Base-by-base conservation (phyloP, 139 green algal genomes). In the Chlamydomonas sp. region DNA sequence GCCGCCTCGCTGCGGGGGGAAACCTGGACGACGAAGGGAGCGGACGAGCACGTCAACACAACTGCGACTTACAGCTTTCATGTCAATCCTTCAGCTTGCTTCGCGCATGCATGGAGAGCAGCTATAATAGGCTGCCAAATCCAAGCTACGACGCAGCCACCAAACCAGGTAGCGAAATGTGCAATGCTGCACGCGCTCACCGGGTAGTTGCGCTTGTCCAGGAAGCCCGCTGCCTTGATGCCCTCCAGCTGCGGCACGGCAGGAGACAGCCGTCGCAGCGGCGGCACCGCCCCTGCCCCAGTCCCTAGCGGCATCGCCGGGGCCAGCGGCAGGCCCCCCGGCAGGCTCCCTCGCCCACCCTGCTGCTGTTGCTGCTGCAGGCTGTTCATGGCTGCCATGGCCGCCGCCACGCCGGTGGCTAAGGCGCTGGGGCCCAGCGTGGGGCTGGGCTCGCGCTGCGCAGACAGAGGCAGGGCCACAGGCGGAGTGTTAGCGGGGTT, bases 231-330 rank as follows among this genome's bases (percentile, higher is more conserved):
- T 4, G 84, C 79, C 18, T 77, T 89, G 83, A 95, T 97, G 71
- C 91, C 77, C 79, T 90, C 85, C 74, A 98, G 81, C 57, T 96
- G 87, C 6, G 80, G 66, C 31, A 94, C 90, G 86, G 96, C 68
- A 80, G 57, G 87, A 90, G 87, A 16, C 67, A 85, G 20, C 2
- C 80, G 66, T 2, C 80, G 66, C 5, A 77, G 69, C 61, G 72
- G 71, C 0, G 49, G 20, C 60, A 3, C 60, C 71, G 10, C 71
- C 6, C 71, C 71, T 9, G 71, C 71, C 2, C 71, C 12, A 7
- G 12, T 8, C 1, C 49, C 67, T 49, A 49, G 31, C 31, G 31
- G 31, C 31, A 49, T 49, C 31, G 31, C 31, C 31, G 31, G 31
- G 31, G 31, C 31, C 31, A 49, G 31, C 31, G 31, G 31, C 31